Evolutionary conservation across 805 yeast species (phyloP).

Genomic region (Priceomyces carsonii): DNA sequence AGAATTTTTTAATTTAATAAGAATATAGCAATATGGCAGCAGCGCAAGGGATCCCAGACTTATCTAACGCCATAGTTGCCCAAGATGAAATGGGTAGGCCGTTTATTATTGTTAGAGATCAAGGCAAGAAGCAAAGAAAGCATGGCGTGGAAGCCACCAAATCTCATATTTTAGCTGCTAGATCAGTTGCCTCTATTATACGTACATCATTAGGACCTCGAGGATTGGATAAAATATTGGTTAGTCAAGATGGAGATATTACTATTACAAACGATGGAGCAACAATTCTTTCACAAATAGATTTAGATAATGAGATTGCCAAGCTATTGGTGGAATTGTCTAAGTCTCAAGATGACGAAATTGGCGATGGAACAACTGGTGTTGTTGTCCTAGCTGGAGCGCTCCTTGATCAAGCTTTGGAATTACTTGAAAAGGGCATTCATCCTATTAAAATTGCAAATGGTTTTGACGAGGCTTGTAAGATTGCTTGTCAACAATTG

Average conservation of each 20-base stretch:
- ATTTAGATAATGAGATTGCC: conserved; percentile 93
- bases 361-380: conserved; percentile 99
- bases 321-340: conserved; percentile 91
- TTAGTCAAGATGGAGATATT: conserved; percentile 95
- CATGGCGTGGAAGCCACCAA: conserved; percentile 53
- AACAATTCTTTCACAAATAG: conserved; percentile 94
- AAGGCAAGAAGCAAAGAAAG: conserved; percentile 68
- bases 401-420: conserved; percentile 88
- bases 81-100: conserved; percentile 99
- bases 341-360: conserved; percentile 94
- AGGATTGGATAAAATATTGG: conserved; percentile 95
- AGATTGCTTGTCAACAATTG: conserved; percentile 77
- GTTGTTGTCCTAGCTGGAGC: conserved; percentile 97
- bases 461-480: conserved; percentile 97
- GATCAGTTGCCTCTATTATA: conserved; percentile 89
- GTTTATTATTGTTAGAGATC: conserved; percentile 92
- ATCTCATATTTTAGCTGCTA: conserved; percentile 91
- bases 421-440: conserved; percentile 92
- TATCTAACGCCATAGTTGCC: conserved; percentile 97
- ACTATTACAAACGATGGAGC: conserved; percentile 99
- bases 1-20: neutral
- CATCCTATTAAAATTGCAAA: conserved; percentile 97
- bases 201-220: conserved; percentile 96
- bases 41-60: conserved; percentile 67
- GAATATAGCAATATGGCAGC: conserved; percentile 8